Conservation (phyloP, 2,329 filamentous ascomycete genomes). For the Calycina herbarum region DNA sequence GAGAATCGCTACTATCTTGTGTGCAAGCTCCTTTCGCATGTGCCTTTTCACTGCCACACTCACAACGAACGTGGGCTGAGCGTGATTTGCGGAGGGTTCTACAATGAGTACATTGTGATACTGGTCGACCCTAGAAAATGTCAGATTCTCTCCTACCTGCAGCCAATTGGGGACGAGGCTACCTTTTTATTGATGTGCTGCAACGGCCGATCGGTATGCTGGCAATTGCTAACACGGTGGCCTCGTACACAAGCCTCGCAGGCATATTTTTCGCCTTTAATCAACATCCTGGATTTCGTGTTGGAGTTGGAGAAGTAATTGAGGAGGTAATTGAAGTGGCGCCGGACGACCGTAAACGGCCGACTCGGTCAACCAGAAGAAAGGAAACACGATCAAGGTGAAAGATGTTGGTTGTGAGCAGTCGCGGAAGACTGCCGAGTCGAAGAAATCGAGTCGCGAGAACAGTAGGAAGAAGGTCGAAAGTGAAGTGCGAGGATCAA, state of each 20-base stretch:
- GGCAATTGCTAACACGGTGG: constrained; percentile 98
- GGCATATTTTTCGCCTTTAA: constrained; percentile 96
- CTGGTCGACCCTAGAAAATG: constrained; percentile 69
- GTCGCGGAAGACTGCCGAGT: constrained; percentile 36
- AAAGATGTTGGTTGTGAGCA: constrained; percentile 33
- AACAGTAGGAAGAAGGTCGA: constrained; percentile 19
- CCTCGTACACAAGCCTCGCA: constrained; percentile 92
- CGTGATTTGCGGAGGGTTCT: constrained; percentile 95
- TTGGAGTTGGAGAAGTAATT: constrained; percentile 25
- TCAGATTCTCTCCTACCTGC: constrained; percentile 13
- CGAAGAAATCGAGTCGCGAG: constrained; percentile 37
- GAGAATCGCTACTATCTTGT: constrained; percentile 47
- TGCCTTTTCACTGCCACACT: constrained; percentile 89
- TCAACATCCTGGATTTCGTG: constrained; percentile 60
- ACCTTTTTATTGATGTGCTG: constrained; percentile 92
- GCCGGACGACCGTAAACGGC: constrained; percentile 33
- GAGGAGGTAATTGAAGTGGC: constrained; percentile 9
- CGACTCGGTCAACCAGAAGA: constrained; percentile 30
- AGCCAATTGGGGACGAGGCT: constrained; percentile 8
- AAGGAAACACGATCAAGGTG: constrained; percentile 32
- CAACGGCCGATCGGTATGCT: constrained; percentile 87
- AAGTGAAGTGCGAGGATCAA: constrained; percentile 9
- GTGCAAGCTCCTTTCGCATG: constrained; percentile 58
- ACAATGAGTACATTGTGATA: constrained; percentile 97
- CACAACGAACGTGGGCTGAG: constrained; percentile 91